A percentile compares a stretch with the other conserved stretches of the same genome.
Conservation (phyloP, 1,284 basidiomycete genomes). For the Gymnopus androsaceus region DNA sequence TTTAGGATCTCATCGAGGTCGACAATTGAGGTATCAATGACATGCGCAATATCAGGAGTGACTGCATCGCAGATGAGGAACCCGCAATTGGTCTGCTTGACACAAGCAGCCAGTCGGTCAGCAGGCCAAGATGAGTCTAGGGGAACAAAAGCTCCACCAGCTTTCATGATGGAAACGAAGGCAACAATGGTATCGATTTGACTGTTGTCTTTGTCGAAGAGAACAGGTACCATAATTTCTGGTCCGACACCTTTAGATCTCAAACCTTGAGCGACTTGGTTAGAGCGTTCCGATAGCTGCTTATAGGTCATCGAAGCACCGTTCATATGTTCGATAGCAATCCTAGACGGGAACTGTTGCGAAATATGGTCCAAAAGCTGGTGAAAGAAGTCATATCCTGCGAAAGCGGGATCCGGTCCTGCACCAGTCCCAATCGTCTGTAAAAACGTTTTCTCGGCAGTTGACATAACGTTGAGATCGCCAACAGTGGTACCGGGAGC, state of each 20-base stretch:
- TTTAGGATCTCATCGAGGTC: not conserved
- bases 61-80: conserved; percentile 1
- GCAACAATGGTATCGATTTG: conserved; percentile 11
- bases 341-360: too few species aligned
- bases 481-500: too few species aligned
- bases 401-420: too few species aligned
- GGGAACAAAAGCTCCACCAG: conserved; percentile 16
- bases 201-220: conserved; percentile 6
- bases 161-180: conserved; percentile 16
- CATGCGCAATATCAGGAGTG: not conserved
- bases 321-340: too few species aligned
- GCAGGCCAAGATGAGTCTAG: conserved; percentile 10
- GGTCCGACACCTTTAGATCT: not conserved
- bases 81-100: not conserved
- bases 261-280: conserved; percentile 1
- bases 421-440: too few species aligned
- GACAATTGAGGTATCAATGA: not conserved
- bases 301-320: not conserved
- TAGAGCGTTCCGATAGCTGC: not conserved
- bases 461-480: too few species aligned
- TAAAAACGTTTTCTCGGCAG: too few species aligned
- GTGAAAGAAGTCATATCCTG: too few species aligned
- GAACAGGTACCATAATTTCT: conserved; percentile 7
- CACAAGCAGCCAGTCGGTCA: conserved; percentile 5
- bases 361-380: too few species aligned